Conservation (phyloP, 495 filamentous ascomycete genomes). For the Rusavskia elegans region DNA sequence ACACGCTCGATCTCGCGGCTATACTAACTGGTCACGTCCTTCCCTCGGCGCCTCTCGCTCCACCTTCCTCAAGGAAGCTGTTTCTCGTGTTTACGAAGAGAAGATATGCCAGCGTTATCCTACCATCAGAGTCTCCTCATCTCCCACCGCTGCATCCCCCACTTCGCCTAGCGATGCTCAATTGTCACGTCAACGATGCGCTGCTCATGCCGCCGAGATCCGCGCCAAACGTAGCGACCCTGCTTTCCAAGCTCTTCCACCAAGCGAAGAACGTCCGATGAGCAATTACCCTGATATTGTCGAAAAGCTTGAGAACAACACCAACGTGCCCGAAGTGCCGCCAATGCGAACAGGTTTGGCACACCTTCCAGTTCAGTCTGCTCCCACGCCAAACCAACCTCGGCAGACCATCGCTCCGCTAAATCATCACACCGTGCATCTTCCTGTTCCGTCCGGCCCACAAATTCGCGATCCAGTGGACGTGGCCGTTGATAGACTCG, state of each 20-base stretch:
- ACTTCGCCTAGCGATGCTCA: conserved; percentile 5
- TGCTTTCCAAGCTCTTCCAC: conserved; percentile 18
- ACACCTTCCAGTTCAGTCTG: conserved; percentile 3
- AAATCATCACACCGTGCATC: conserved; percentile 6
- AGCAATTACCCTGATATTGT: conserved; percentile 27
- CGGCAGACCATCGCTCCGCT: no score
- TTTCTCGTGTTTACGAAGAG: conserved; percentile 42
- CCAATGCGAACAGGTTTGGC: conserved; percentile 1
- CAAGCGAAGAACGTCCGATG: conserved; percentile 28
- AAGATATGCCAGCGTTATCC: conserved; percentile 19
- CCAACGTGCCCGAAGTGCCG: neutral
- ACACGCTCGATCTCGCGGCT: conserved; percentile 34
- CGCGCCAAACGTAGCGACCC: conserved; percentile 21
- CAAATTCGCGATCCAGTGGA: conserved; percentile 38
- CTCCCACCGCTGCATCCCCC: conserved; percentile 6
- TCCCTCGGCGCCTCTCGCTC: conserved; percentile 29
- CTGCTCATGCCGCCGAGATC: conserved; percentile 25
- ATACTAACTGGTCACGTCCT: conserved; percentile 39
- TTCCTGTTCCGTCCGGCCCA: conserved; percentile 15
- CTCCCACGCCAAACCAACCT: conserved; percentile 5
- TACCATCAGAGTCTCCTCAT: conserved; percentile 6
- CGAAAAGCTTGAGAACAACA: conserved; percentile 7
- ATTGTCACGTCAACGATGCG: conserved; percentile 22
- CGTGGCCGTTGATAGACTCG: conserved; percentile 30
- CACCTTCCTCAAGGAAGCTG: conserved; percentile 47